These are phyloP conservation scores for Hordeum marinum DNA, from an alignment of 176 grass and related monocot species.

Conservation along the genomic window DNA sequence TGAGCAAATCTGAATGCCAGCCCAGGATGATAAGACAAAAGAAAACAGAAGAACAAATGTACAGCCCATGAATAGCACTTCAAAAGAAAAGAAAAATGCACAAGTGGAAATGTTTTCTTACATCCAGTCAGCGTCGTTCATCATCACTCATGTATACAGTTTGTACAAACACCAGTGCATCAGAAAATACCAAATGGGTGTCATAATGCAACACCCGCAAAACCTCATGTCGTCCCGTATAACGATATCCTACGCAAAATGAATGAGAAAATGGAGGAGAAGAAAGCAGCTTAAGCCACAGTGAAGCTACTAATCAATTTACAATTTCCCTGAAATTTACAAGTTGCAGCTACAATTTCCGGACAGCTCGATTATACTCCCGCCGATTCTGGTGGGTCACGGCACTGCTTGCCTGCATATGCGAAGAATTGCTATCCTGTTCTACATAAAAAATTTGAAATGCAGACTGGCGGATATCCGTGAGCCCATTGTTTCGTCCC, in stretches of 20 bases:
- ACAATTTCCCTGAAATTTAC: conserved; percentile 27
- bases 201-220: background rate
- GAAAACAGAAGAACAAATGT: background rate
- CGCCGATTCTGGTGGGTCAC: background rate
- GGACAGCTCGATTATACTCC: background rate
- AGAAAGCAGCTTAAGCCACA: background rate
- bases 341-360: conserved; percentile 1
- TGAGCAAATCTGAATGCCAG: background rate
- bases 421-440: background rate
- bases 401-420: background rate
- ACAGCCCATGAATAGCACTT: background rate
- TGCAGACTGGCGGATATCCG: background rate
- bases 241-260: conserved; percentile 1
- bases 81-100: background rate
- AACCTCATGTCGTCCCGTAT: background rate
- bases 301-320: conserved; percentile 18
- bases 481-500: background rate
- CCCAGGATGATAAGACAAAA: background rate
- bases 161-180: background rate
- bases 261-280: background rate
- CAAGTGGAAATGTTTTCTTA: background rate
- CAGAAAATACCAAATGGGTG: background rate
- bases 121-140: background rate
- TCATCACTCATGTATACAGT: background rate
- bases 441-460: background rate